A percentile compares a stretch with the other conserved stretches of the same genome.
Evolutionary conservation across 148 eudicot genomes (phyloP).

Genomic region (Agrostemma githago): DNA sequence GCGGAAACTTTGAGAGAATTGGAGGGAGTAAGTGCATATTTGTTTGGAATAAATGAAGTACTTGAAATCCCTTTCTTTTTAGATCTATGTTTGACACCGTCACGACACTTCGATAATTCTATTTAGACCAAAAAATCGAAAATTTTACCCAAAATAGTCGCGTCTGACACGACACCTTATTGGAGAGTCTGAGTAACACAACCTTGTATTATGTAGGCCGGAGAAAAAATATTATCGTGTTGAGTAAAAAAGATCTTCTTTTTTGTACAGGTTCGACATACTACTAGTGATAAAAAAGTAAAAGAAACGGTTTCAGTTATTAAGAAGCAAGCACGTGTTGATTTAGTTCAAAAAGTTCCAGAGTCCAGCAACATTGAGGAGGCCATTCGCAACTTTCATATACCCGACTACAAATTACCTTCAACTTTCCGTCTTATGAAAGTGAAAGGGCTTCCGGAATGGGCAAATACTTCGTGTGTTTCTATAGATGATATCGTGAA

Average conservation of each 20-base stretch:
- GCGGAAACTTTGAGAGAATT: too few relatives aligned
- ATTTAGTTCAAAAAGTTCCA: conserved; percentile 14
- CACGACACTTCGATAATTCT: too few relatives aligned
- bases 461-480: conserved; percentile 81
- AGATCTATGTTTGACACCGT: not conserved
- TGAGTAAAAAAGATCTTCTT: not conserved
- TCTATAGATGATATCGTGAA: conserved; percentile 72
- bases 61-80: not conserved
- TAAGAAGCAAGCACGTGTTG: conserved; percentile 16
- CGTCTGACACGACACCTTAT: too few relatives aligned
- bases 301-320: conserved; percentile 25
- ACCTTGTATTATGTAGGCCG: not conserved
- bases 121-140: too few relatives aligned
- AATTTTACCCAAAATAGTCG: too few relatives aligned
- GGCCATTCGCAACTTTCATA: conserved; percentile 50
- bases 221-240: too few relatives aligned
- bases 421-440: conserved; percentile 68
- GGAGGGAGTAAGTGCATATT: not conserved
- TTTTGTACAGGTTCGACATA: conserved; percentile 26
- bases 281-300: conserved; percentile 18
- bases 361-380: conserved; percentile 31
- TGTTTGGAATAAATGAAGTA: not conserved
- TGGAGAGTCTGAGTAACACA: too few relatives aligned
- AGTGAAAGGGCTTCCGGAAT: conserved; percentile 69
- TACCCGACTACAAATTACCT: conserved; percentile 45